phyloP scores from a whole-genome alignment of 1,139 yeast genomes.

The Candida pseudocylindracea region DNA sequence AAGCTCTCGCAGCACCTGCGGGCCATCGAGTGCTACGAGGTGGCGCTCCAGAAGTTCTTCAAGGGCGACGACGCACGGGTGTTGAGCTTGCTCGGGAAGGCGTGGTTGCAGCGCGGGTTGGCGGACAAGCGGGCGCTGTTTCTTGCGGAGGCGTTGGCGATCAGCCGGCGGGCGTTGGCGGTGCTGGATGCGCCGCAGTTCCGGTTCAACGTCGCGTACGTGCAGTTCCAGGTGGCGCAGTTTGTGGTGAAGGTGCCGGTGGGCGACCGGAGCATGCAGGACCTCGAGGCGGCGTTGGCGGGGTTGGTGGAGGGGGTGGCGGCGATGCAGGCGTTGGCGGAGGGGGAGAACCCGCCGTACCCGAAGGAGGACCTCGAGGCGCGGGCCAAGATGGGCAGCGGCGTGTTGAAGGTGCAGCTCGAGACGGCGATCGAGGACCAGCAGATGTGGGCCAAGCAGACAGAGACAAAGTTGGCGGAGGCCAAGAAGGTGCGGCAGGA shows the following conservation, averaged over 20 bases:
- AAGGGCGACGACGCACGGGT: constrained; percentile 43
- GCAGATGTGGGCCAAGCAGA: constrained; percentile 34
- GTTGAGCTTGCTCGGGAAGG: constrained; percentile 58
- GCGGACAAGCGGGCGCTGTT: constrained; percentile 41
- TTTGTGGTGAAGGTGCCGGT: constrained; percentile 42
- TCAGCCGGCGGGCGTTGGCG: constrained; percentile 35
- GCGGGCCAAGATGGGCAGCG: constrained; percentile 67
- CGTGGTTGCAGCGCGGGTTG: constrained; percentile 73
- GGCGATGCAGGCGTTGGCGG: constrained; percentile 36
- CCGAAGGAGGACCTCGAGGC: constrained; percentile 61
- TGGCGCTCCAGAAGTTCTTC: constrained; percentile 48
- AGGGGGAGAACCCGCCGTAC: constrained; percentile 43
- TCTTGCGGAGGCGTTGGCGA: constrained; percentile 38
- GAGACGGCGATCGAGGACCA: constrained; percentile 57
- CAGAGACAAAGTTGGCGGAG: constrained; percentile 40
- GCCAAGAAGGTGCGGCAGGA: constrained; percentile 48
- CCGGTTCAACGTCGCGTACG: constrained; percentile 56
- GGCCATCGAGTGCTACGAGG: constrained; percentile 76
- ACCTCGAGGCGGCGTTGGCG: constrained; percentile 31
- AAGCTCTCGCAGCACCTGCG: constrained; percentile 69
- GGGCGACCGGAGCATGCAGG: constrained; percentile 36
- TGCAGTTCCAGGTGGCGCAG: constrained; percentile 78
- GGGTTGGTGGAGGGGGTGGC: constrained; percentile 45
- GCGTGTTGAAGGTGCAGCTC: constrained; percentile 51
- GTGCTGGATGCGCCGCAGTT: constrained; percentile 9